Evolutionary conservation across 140 eudicot species (phyloP).

Genomic region (Flaveria floridana): DNA sequence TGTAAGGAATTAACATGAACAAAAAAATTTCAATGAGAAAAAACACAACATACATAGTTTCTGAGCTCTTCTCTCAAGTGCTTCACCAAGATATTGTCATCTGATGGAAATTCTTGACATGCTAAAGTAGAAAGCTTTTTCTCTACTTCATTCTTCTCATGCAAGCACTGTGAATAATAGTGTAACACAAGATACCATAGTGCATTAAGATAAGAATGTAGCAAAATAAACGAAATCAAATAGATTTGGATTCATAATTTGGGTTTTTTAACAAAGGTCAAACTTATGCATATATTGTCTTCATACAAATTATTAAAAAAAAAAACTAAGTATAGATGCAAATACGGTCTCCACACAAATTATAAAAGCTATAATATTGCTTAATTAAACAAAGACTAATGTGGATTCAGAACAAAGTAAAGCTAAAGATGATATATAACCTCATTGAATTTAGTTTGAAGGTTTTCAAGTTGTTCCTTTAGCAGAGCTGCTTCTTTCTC

Average conservation of each 20-base stretch:
- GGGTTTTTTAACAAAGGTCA: constrained; percentile 15
- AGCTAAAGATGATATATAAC: constrained; percentile 39
- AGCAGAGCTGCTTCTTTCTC: constrained; percentile 69
- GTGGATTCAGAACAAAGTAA: constrained; percentile 16
- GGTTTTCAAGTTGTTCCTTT: constrained; percentile 66
- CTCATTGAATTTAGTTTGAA: constrained; percentile 59
- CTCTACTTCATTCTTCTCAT: constrained; percentile 68
- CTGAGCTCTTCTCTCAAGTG: constrained; percentile 85
- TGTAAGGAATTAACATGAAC: background rate
- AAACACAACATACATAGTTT: constrained; percentile 56
- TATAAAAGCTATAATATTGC: background rate
- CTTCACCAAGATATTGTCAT: constrained; percentile 68
- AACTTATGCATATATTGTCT: background rate
- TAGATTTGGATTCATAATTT: background rate
- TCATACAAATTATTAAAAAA: background rate
- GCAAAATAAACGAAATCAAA: constrained; percentile 11
- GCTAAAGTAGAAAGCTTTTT: constrained; percentile 47
- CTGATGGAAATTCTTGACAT: constrained; percentile 60
- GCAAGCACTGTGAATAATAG: constrained; percentile 58
- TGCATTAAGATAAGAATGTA: constrained; percentile 17
- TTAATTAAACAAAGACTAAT: background rate
- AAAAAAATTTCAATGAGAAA: constrained; percentile 6
- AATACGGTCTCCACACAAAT: constrained; percentile 4
- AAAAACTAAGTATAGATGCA: background rate
- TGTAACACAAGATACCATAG: constrained; percentile 28